Conservation (phyloP, 2,329 filamentous ascomycete genomes). For the Colletotrichum plurivorum region DNA sequence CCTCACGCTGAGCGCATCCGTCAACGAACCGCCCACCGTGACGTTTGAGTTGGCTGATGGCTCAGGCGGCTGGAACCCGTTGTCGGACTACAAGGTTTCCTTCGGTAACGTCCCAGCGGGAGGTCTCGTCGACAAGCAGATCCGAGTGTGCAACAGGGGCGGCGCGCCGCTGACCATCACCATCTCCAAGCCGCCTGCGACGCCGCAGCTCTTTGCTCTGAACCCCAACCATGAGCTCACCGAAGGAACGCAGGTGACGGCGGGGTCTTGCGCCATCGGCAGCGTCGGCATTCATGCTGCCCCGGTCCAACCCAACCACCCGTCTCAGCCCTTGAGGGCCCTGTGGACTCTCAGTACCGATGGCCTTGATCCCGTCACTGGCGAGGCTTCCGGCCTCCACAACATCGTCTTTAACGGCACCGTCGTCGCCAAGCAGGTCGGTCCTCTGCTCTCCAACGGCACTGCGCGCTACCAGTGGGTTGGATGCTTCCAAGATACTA, state of each 20-base stretch:
- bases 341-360: conserved; percentile 58
- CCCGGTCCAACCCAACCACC: conserved; percentile 48
- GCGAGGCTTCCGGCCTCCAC: conserved; percentile 52
- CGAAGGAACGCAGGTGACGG: conserved; percentile 51
- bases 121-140: conserved; percentile 46
- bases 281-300: conserved; percentile 50
- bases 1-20: conserved; percentile 51
- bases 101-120: conserved; percentile 52
- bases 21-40: conserved; percentile 51
- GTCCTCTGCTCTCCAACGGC: conserved; percentile 51
- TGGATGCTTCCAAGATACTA: conserved; percentile 56
- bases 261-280: conserved; percentile 48
- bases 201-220: conserved; percentile 50
- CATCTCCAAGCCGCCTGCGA: conserved; percentile 54
- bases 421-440: conserved; percentile 51
- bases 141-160: conserved; percentile 54
- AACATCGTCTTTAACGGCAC: conserved; percentile 51
- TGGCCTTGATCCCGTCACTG: conserved; percentile 48
- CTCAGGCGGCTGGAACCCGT: conserved; percentile 49
- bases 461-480: conserved; percentile 51
- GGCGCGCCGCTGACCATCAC: conserved; percentile 53
- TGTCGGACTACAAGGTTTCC: conserved; percentile 42
- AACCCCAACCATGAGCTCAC: conserved; percentile 50
- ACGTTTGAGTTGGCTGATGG: conserved; percentile 52
- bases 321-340: conserved; percentile 46